Percentiles rank a stretch among this genome's conserved stretches.
phyloP scores from a whole-genome alignment of 2,329 filamentous ascomycete species.

The Venturia pyrina region DNA sequence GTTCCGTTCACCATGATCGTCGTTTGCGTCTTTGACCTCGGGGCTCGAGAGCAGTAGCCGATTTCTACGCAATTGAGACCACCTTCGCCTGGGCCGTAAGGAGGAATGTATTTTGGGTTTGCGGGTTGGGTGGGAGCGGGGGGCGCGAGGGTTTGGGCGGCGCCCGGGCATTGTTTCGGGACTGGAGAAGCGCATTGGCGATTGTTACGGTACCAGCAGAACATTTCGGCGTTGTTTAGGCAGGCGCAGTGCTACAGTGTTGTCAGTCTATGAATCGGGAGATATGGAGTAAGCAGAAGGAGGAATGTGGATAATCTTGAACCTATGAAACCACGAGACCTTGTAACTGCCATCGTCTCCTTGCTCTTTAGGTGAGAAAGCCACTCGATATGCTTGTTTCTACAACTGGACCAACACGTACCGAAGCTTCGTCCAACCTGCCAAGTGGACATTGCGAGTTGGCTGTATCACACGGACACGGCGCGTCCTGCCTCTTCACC shows the following conservation, averaged over 20 bases:
- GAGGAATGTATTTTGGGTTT: conserved; percentile 4
- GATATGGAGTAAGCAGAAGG: neutral
- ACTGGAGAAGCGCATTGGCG: conserved; percentile 3
- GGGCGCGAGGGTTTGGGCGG: neutral
- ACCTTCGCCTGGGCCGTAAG: conserved; percentile 1
- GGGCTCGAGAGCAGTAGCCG: conserved; percentile 4
- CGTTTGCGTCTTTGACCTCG: neutral
- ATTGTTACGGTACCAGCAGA: conserved; percentile 6
- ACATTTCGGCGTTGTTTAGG: conserved; percentile 4
- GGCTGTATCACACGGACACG: neutral
- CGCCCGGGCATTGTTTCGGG: neutral
- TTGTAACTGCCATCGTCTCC: no score
- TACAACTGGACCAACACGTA: neutral
- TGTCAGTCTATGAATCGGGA: neutral
- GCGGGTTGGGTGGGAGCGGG: neutral
- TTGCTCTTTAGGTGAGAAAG: no score
- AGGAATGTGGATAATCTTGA: neutral
- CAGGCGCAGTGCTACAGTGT: conserved; percentile 9
- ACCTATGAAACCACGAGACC: no score
- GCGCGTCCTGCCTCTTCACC: neutral
- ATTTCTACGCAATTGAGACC: conserved; percentile 11
- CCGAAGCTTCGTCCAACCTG: conserved; percentile 8
- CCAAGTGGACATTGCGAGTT: neutral
- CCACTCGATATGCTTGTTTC: neutral
- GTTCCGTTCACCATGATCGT: conserved; percentile 2